Evolutionary conservation across 2,329 filamentous ascomycete genomes (phyloP).

Genomic region (Mariannaea elegans): DNA sequence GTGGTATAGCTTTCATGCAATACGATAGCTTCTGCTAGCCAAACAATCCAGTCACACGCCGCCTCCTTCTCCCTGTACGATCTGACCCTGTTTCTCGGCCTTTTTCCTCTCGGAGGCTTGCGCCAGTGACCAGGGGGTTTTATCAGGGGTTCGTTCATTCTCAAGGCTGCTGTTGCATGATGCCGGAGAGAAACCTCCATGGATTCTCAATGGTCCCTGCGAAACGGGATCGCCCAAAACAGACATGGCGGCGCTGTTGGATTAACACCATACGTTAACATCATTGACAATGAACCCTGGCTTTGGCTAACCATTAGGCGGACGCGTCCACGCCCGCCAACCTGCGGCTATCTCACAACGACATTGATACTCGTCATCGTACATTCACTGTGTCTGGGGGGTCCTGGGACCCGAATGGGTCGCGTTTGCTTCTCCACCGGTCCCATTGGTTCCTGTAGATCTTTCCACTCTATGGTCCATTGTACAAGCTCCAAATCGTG

Average conservation of each 20-base stretch:
- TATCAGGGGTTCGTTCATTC: background rate
- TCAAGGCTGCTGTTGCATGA: background rate
- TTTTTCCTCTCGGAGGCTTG: background rate
- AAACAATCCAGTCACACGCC: no score
- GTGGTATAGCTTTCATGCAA: no score
- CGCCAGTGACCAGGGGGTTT: background rate
- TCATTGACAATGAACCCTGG: constrained; percentile 1
- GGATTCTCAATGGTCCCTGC: background rate
- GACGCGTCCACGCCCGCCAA: constrained; percentile 10
- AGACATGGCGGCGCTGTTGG: background rate
- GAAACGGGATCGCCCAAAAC: constrained; percentile 9
- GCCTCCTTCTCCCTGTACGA: no score
- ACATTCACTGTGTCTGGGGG: constrained; percentile 8
- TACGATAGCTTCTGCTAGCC: no score
- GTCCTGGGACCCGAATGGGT: background rate
- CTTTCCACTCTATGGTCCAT: constrained; percentile 19
- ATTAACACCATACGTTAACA: constrained; percentile 4
- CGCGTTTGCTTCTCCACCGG: background rate
- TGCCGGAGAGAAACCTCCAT: background rate
- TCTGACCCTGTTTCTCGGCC: background rate
- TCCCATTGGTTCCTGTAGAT: constrained; percentile 11
- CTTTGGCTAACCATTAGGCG: background rate
- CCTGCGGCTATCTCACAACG: constrained; percentile 8
- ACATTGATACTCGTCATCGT: background rate
- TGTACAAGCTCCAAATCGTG: constrained; percentile 14